Evolutionary conservation across 257 asterid genomes (phyloP), one percentile per base, ranked within the genome.

Genomic region (Paulownia fortunei): DNA sequence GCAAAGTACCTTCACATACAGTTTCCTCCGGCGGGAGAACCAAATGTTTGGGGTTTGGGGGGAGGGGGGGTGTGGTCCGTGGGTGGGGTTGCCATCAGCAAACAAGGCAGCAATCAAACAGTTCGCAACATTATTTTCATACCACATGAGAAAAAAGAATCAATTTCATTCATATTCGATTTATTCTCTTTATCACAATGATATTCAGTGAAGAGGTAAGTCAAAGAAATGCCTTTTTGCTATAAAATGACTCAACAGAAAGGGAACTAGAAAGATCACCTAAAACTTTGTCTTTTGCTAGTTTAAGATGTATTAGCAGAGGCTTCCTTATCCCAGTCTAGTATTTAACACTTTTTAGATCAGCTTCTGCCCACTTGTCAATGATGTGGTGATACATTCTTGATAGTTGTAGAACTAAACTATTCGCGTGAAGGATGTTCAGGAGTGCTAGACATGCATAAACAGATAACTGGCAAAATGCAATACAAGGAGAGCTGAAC

Each of bases 131-230:
- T n/a, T n/a, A n/a, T n/a, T n/a, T n/a, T n/a, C n/a, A n/a, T n/a
- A n/a, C n/a, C n/a, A n/a, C n/a, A n/a, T n/a, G n/a, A n/a, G n/a
- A n/a, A n/a, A n/a, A n/a, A n/a, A n/a, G n/a, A n/a, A n/a, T n/a
- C n/a, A n/a, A n/a, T n/a, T n/a, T n/a, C 12, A 73, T 19, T 52
- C 19, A 30, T 19, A 36, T 39, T 60, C 54, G 37, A 26, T 10
- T 42, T 8, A 42, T 69, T 69, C 64, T 32, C 24, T 34, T 11
- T 34, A 52, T 58, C 16, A 77, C 62, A 19, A 60, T 44, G 49
- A 64, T 60, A 51, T 60, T 70, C 24, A 63, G 27, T 8, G 58
- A 62, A 71, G 61, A 61, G 32, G 62, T 11, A 61, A 46, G 23
- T 21, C 26, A 69, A 60, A 73, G 46, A n/a, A 15, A 41, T 6